Percentiles rank a stretch among this genome's conserved stretches.
Evolutionary conservation across 2,329 filamentous ascomycete genomes (phyloP).

Genomic region (Metarhizium album): DNA sequence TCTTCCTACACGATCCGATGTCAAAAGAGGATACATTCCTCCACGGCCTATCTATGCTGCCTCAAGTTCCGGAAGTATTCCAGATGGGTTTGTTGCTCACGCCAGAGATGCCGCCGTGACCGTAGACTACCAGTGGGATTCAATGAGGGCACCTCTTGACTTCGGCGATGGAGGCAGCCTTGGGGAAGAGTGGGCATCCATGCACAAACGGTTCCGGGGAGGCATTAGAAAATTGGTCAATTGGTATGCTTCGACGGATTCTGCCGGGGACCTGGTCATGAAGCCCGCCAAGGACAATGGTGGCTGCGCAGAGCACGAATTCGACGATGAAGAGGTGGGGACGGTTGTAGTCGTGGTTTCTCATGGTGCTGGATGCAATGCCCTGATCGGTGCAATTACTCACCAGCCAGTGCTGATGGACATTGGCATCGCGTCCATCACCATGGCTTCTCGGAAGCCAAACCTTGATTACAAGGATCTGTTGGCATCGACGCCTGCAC

Average conservation of each 20-base stretch:
- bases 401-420: conserved; percentile 86
- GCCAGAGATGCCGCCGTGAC: conserved; percentile 76
- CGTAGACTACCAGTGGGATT: conserved; percentile 96
- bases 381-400: conserved; percentile 82
- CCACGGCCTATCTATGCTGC: conserved; percentile 78
- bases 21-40: conserved; percentile 51
- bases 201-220: conserved; percentile 82
- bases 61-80: conserved; percentile 69
- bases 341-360: conserved; percentile 81
- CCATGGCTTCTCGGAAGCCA: conserved; percentile 64
- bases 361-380: conserved; percentile 93
- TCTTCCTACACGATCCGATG: conserved; percentile 18
- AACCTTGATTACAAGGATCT: conserved; percentile 27
- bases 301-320: conserved; percentile 18
- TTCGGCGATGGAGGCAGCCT: conserved; percentile 85
- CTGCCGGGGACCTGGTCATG: conserved; percentile 40
- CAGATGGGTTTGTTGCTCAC: conserved; percentile 79
- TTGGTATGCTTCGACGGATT: conserved; percentile 61
- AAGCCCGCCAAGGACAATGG: conserved; percentile 19
- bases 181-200: conserved; percentile 89
- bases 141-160: conserved; percentile 62
- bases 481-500: conserved; percentile 16
- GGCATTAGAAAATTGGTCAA: conserved; percentile 70
- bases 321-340: conserved; percentile 54
- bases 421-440: conserved; percentile 81